A percentile compares a stretch with the other conserved stretches of the same genome.
Evolutionary conservation across 192 early-diverging fungal species (phyloP).

Genomic region (Fimicolochytrium jonesii): DNA sequence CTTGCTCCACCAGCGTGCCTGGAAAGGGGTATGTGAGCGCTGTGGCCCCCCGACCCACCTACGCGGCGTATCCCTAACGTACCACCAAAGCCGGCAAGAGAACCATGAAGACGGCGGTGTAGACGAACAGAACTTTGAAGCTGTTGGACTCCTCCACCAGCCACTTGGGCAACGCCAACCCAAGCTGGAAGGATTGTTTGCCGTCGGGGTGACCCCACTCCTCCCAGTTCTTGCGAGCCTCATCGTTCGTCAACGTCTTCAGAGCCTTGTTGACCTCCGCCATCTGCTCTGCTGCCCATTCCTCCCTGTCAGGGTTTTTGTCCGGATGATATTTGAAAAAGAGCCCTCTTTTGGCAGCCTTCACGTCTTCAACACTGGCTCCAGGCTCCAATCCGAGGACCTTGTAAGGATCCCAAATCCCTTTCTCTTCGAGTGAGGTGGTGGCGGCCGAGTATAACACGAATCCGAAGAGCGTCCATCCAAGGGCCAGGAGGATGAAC

Average conservation of each 20-base stretch:
- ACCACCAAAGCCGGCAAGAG: constrained; percentile 82
- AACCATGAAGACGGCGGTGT: constrained; percentile 85
- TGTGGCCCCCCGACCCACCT: too few species aligned
- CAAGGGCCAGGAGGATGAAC: constrained; percentile 41
- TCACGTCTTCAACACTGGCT: constrained; percentile 53
- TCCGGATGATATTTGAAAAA: constrained; percentile 57
- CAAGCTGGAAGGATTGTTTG: constrained; percentile 85
- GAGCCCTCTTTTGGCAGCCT: constrained; percentile 65
- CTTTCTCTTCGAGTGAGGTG: constrained; percentile 59
- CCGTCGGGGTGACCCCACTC: constrained; percentile 98
- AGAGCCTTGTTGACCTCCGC: constrained; percentile 89
- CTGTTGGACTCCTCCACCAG: constrained; percentile 81
- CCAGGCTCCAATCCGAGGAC: constrained; percentile 73
- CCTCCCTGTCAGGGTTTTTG: constrained; percentile 70
- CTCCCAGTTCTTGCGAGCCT: constrained; percentile 84
- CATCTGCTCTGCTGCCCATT: constrained; percentile 67
- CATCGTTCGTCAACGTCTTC: constrained; percentile 92
- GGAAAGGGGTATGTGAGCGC: too few species aligned
- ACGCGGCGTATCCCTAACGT: too few species aligned
- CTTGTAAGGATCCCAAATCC: constrained; percentile 91
- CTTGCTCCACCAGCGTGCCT: constrained; percentile 92
- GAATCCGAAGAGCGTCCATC: constrained; percentile 66
- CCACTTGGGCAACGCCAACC: constrained; percentile 89
- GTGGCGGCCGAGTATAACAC: constrained; percentile 60
- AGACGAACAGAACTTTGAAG: constrained; percentile 73